Evolutionary conservation across 1,284 basidiomycete species (phyloP).

Genomic region (Pseudozyma tsukubaensis): DNA sequence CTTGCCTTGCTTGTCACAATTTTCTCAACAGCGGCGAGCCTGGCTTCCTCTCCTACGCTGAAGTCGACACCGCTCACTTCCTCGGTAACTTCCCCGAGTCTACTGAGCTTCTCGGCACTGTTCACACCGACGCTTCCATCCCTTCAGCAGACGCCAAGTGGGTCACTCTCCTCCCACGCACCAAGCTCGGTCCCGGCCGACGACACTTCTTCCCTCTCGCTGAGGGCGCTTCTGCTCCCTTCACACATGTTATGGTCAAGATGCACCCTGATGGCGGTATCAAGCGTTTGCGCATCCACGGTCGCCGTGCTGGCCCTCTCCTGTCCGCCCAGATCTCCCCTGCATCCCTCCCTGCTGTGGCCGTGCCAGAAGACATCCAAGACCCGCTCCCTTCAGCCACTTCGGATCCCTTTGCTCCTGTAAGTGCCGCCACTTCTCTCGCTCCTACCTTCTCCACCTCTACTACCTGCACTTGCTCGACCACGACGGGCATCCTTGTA

Average conservation of each 20-base stretch:
- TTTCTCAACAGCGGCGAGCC: conserved; percentile 40
- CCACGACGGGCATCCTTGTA: conserved; percentile 21
- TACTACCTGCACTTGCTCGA: conserved; percentile 4
- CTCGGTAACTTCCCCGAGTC: conserved; percentile 93
- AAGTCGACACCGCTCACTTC: conserved; percentile 95
- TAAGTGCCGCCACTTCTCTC: conserved; percentile 34
- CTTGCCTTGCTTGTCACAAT: not conserved
- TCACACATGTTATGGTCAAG: conserved; percentile 86
- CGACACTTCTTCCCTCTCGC: conserved; percentile 88
- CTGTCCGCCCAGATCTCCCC: conserved; percentile 24
- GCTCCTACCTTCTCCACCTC: conserved; percentile 11
- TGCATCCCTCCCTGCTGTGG: conserved; percentile 27
- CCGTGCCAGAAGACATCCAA: conserved; percentile 55
- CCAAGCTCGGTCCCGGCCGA: conserved; percentile 86
- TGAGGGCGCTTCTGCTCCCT: conserved; percentile 72
- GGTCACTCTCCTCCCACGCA: conserved; percentile 80
- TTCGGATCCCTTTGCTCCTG: conserved; percentile 35
- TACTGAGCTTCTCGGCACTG: conserved; percentile 79
- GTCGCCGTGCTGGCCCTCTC: conserved; percentile 72
- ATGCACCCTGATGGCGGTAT: conserved; percentile 96
- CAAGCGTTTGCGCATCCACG: conserved; percentile 87
- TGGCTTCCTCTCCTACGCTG: conserved; percentile 80
- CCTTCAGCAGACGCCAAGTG: conserved; percentile 71
- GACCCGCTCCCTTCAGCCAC: conserved; percentile 47
- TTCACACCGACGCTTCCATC: conserved; percentile 63